phyloP scores from a whole-genome alignment of 805 yeast species.

The Suhomyces vadensis region DNA sequence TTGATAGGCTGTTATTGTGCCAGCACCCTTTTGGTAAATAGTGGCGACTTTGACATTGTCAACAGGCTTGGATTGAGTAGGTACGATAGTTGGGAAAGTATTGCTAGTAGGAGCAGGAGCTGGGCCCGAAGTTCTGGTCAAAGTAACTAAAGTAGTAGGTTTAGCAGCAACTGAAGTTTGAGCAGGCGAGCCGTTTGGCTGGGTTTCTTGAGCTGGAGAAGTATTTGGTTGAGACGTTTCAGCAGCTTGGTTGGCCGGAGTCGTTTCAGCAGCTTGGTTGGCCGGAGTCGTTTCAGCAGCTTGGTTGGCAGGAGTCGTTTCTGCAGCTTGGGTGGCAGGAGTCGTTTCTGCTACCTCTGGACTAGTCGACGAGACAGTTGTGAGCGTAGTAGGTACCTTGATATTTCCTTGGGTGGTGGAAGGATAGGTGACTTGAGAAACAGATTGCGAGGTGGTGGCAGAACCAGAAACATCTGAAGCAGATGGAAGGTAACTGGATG shows the following conservation, averaged over 20 bases:
- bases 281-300: constrained; percentile 6
- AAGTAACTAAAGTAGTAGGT: constrained; percentile 2
- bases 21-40: neutral
- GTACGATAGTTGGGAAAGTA: neutral
- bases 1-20: constrained; percentile 3
- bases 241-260: constrained; percentile 3
- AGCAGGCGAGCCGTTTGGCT: neutral
- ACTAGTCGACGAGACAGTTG: constrained; percentile 12
- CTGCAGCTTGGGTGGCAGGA: constrained; percentile 1
- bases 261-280: constrained; percentile 1
- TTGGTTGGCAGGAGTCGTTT: constrained; percentile 2
- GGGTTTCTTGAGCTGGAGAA: constrained; percentile 1
- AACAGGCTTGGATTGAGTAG: neutral
- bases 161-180: neutral
- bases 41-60: constrained; percentile 3
- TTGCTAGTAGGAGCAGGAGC: constrained; percentile 5
- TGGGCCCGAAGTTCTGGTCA: constrained; percentile 2
- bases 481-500: neutral
- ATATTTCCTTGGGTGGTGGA: constrained; percentile 1
- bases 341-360: constrained; percentile 2
- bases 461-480: constrained; percentile 7
- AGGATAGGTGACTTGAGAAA: constrained; percentile 6
- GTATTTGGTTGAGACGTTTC: constrained; percentile 1
- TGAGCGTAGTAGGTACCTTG: constrained; percentile 10
- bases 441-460: constrained; percentile 6